These are phyloP conservation scores for Microbotryomycetes sp. DNA, from an alignment of 1,284 basidiomycete species.

Conservation along the genomic window DNA sequence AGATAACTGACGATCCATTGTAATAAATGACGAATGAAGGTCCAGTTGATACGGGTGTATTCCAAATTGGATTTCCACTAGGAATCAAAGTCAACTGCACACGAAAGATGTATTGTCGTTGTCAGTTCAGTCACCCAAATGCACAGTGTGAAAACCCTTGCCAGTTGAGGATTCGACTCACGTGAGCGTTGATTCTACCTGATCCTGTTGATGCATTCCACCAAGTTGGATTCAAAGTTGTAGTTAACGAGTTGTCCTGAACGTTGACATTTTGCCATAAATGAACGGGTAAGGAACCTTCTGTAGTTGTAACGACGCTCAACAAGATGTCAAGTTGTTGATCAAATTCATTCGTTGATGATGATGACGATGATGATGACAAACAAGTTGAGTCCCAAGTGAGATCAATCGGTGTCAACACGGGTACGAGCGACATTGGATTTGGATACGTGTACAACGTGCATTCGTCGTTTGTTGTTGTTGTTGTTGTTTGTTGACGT, in stretches of 20 bases:
- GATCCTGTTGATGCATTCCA: conserved; percentile 31
- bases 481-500: neutral
- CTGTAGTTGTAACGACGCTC: conserved; percentile 8
- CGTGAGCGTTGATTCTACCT: conserved; percentile 24
- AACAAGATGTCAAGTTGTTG: conserved; percentile 26
- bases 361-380: neutral
- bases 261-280: conserved; percentile 25
- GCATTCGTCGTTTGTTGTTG: neutral
- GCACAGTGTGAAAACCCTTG: too few species aligned
- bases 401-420: neutral
- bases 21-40: conserved; percentile 29
- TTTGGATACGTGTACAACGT: neutral
- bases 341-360: neutral
- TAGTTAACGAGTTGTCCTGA: conserved; percentile 8
- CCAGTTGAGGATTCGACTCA: too few species aligned
- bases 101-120: too few species aligned
- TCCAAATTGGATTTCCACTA: conserved; percentile 26
- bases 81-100: conserved; percentile 27
- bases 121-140: too few species aligned
- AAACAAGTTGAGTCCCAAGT: neutral
- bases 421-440: neutral
- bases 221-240: conserved; percentile 29
- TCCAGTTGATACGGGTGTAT: conserved; percentile 25
- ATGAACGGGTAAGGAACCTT: conserved; percentile 18
- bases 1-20: conserved; percentile 26